A percentile compares a stretch with the other conserved stretches of the same genome.
Evolutionary conservation across 192 early-diverging fungal species (phyloP).

Genomic region (Helicostylum pulchrum): DNA sequence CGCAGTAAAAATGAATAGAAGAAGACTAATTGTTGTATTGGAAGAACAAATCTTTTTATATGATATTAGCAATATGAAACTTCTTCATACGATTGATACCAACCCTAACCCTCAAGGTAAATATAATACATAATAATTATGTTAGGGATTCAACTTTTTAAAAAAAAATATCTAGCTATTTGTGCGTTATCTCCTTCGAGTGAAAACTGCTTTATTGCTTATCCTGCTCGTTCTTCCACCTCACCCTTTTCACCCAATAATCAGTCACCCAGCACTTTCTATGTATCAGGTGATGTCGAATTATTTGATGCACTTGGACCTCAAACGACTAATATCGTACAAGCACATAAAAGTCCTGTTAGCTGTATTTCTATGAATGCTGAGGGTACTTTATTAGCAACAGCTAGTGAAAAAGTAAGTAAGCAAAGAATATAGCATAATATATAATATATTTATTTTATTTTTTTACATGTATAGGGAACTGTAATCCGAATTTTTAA

Average conservation of each 20-base stretch:
- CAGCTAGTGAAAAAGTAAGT: constrained; percentile 88
- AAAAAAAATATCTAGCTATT: constrained; percentile 52
- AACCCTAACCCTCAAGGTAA: constrained; percentile 85
- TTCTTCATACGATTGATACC: constrained; percentile 94
- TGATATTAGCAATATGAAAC: constrained; percentile 98
- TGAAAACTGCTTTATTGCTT: constrained; percentile 94
- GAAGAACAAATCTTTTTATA: constrained; percentile 97
- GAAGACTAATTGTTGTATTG: constrained; percentile 88
- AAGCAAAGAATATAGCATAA: background rate
- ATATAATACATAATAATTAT: constrained; percentile 1
- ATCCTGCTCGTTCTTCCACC: constrained; percentile 75
- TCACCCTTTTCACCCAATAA: constrained; percentile 44
- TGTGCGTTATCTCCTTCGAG: constrained; percentile 89
- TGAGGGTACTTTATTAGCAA: constrained; percentile 92
- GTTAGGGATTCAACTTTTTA: constrained; percentile 7
- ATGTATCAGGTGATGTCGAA: constrained; percentile 79
- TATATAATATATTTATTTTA: background rate
- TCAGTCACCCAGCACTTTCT: constrained; percentile 42
- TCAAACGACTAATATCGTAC: constrained; percentile 90
- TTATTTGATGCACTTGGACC: constrained; percentile 87
- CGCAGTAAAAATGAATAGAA: constrained; percentile 93
- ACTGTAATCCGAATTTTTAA: constrained; percentile 96
- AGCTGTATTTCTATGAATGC: constrained; percentile 83
- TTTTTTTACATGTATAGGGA: constrained; percentile 55
- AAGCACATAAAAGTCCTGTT: constrained; percentile 92